Evolutionary conservation across 2,329 filamentous ascomycete genomes (phyloP).

Genomic region (Epichloe elymi): DNA sequence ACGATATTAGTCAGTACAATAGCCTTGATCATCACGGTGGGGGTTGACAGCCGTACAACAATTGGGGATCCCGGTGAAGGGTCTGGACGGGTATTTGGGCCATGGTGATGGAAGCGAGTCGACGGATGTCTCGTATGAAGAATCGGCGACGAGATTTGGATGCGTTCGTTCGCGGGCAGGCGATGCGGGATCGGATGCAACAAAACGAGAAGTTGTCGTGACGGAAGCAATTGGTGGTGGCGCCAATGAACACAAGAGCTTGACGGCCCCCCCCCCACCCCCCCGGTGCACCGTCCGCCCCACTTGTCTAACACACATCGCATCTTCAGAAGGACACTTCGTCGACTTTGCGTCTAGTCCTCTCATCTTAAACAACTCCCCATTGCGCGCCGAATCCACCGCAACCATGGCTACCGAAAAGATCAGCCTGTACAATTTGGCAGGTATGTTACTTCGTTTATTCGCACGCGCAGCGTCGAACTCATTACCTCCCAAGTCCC

Average conservation of each 20-base stretch:
- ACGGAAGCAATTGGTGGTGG: not conserved
- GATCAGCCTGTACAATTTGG: conserved; percentile 54
- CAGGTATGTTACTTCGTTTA: conserved; percentile 32
- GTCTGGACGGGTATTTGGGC: conserved; percentile 78
- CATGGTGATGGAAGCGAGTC: conserved; percentile 39
- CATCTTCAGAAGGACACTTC: conserved; percentile 1
- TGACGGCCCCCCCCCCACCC: too few relatives aligned
- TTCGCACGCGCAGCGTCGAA: not conserved
- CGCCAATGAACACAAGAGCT: not conserved
- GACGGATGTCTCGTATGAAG: conserved; percentile 2
- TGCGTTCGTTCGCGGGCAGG: not conserved
- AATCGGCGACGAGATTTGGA: not conserved
- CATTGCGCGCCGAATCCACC: not conserved
- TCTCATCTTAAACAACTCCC: not conserved
- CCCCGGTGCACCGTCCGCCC: too few relatives aligned
- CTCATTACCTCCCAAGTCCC: not conserved
- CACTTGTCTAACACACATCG: not conserved
- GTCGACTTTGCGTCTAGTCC: not conserved
- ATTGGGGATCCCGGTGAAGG: conserved; percentile 90
- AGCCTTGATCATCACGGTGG: not conserved
- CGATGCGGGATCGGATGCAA: not conserved
- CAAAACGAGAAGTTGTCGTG: not conserved
- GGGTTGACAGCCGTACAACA: conserved; percentile 58
- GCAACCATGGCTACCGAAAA: conserved; percentile 32
- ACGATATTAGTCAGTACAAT: conserved; percentile 4